Evolutionary conservation across 148 eudicot species (phyloP).

Genomic region (Rhododendron molle): DNA sequence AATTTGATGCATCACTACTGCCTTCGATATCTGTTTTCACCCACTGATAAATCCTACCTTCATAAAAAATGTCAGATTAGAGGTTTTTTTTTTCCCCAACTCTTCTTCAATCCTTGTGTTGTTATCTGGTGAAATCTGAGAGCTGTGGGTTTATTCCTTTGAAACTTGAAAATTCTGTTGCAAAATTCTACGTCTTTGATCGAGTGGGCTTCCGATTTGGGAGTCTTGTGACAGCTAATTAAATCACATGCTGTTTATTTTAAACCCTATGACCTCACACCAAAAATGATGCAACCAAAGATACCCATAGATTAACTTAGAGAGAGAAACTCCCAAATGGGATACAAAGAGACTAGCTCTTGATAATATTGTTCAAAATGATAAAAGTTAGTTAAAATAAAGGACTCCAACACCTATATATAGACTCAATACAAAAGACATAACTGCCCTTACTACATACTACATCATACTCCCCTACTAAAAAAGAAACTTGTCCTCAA

Average conservation of each 20-base stretch:
- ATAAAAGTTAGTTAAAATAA: too few relatives aligned
- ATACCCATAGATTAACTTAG: too few relatives aligned
- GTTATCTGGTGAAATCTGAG: neutral
- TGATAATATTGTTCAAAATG: too few relatives aligned
- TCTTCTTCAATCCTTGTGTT: neutral
- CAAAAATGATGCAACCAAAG: too few relatives aligned
- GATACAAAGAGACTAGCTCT: too few relatives aligned
- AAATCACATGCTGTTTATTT: neutral
- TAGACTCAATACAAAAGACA: too few relatives aligned
- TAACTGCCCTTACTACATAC: too few relatives aligned
- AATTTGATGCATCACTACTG: neutral
- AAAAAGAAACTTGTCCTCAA: too few relatives aligned
- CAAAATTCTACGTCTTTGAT: neutral
- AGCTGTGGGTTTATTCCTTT: neutral
- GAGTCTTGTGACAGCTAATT: neutral
- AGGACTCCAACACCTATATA: too few relatives aligned
- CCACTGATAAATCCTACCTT: neutral
- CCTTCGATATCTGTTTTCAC: neutral
- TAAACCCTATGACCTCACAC: neutral
- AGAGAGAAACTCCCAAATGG: too few relatives aligned
- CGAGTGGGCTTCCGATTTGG: neutral
- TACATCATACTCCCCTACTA: too few relatives aligned
- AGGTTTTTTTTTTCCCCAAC: neutral
- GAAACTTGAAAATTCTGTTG: neutral
- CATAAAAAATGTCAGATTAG: neutral